Evolutionary conservation across 768 basidiomycete genomes (phyloP).

Genomic region (Tephrocybe rancida): DNA sequence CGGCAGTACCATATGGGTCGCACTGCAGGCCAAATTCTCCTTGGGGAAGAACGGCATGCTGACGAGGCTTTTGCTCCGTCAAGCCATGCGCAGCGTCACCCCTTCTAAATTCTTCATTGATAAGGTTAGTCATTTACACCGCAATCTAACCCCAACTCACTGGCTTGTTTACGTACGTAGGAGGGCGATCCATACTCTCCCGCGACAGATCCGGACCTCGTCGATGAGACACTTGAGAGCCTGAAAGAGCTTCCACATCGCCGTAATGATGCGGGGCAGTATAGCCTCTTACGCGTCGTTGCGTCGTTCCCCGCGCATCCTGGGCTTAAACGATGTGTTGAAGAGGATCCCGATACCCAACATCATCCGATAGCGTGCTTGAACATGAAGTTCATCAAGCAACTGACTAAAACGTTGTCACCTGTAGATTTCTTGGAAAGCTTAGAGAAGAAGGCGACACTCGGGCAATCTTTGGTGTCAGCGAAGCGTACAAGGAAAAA

Average conservation of each 20-base stretch:
- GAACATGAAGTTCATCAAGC: slow-evolving; percentile 42
- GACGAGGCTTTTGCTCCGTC: slow-evolving; percentile 31
- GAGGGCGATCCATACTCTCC: slow-evolving; percentile 37
- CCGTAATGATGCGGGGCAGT: slow-evolving; percentile 38
- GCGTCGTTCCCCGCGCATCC: slow-evolving; percentile 43
- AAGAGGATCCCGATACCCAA: slow-evolving; percentile 39
- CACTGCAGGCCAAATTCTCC: slow-evolving; percentile 42
- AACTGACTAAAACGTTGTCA: slow-evolving; percentile 36
- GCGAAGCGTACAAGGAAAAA: slow-evolving; percentile 20
- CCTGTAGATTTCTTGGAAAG: slow-evolving; percentile 38
- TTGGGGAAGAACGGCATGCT: slow-evolving; percentile 32
- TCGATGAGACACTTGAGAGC: slow-evolving; percentile 22
- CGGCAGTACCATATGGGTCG: slow-evolving; percentile 41
- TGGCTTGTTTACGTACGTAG: slow-evolving; percentile 18
- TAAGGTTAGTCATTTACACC: slow-evolving; percentile 29
- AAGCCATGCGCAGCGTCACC: slow-evolving; percentile 44
- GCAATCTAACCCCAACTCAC: not conserved
- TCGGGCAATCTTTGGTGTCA: not conserved
- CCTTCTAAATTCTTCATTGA: slow-evolving; percentile 41
- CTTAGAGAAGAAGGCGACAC: slow-evolving; percentile 22
- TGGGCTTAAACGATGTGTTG: slow-evolving; percentile 36
- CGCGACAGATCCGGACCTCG: slow-evolving; percentile 31
- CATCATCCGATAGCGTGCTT: slow-evolving; percentile 42
- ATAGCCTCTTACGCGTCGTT: slow-evolving; percentile 42
- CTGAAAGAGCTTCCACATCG: slow-evolving; percentile 34